Percentiles rank a stretch among this genome's conserved stretches.
Conservation (phyloP, 2,329 filamentous ascomycete species). For the Colletotrichum tropicicola region DNA sequence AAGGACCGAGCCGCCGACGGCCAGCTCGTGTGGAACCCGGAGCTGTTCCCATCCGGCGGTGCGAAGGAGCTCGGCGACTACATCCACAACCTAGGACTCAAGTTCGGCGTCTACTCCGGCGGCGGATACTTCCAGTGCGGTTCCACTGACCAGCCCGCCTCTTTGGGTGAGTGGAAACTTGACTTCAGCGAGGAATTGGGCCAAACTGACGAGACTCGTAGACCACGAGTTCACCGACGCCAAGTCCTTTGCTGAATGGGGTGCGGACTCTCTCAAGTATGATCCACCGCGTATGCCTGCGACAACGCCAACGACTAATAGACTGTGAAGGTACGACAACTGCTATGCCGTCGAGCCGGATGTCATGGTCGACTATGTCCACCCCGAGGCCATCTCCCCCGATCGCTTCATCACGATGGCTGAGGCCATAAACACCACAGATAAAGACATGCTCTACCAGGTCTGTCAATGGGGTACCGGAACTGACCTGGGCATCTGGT, state of each 20-base stretch:
- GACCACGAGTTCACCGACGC: constrained; percentile 53
- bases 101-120: constrained; percentile 65
- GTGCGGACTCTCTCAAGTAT: constrained; percentile 62
- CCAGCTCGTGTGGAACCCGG: constrained; percentile 58
- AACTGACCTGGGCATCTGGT: constrained; percentile 55
- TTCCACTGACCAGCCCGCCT: constrained; percentile 51
- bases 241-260: constrained; percentile 51
- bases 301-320: too few species aligned
- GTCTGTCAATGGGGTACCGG: constrained; percentile 64
- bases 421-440: constrained; percentile 45
- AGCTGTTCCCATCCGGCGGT: constrained; percentile 59
- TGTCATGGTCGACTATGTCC: constrained; percentile 51
- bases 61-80: constrained; percentile 55
- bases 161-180: constrained; percentile 44
- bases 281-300: constrained; percentile 7
- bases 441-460: constrained; percentile 56
- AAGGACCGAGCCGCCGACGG: constrained; percentile 50
- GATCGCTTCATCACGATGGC: constrained; percentile 57
- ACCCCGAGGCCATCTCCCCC: constrained; percentile 47
- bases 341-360: constrained; percentile 54
- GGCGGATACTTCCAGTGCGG: constrained; percentile 55
- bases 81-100: constrained; percentile 56
- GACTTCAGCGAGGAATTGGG: too few species aligned
- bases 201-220: constrained; percentile 17
- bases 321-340: constrained; percentile 52